Percentiles rank a stretch among this genome's conserved stretches.
Conservation (phyloP, 2,329 filamentous ascomycete species). For the Fragosphaeria purpurea region DNA sequence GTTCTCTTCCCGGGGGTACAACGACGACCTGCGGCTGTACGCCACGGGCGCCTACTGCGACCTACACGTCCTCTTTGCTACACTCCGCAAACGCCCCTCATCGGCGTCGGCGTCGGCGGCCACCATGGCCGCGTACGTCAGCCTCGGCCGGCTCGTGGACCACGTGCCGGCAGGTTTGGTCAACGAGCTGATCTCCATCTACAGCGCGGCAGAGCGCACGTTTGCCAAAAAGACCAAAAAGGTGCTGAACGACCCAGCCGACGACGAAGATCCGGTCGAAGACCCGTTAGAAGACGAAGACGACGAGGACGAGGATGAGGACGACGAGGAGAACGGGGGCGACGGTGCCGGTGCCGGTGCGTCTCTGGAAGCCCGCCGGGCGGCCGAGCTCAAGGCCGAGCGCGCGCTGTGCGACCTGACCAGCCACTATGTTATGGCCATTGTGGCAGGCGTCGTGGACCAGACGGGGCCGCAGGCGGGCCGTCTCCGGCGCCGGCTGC, state of each 20-base stretch:
- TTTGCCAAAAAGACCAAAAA: slow-evolving; percentile 62
- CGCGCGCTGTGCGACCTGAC: slow-evolving; percentile 78
- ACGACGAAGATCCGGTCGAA: slow-evolving; percentile 64
- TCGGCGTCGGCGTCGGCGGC: slow-evolving; percentile 30
- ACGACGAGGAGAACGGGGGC: slow-evolving; percentile 51
- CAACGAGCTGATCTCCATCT: slow-evolving; percentile 61
- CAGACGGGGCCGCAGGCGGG: slow-evolving; percentile 47
- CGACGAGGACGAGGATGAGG: slow-evolving; percentile 52
- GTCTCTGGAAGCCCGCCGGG: slow-evolving; percentile 48
- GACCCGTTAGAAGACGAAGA: slow-evolving; percentile 49
- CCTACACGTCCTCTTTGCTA: slow-evolving; percentile 68
- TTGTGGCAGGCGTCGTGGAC: slow-evolving; percentile 67
- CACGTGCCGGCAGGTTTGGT: slow-evolving; percentile 55
- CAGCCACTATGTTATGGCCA: slow-evolving; percentile 72
- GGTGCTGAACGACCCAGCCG: slow-evolving; percentile 51
- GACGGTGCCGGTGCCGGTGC: slow-evolving; percentile 45
- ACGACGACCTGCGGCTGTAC: slow-evolving; percentile 69
- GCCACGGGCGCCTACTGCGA: slow-evolving; percentile 73
- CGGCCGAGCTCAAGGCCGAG: slow-evolving; percentile 66
- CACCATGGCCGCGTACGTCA: slow-evolving; percentile 37
- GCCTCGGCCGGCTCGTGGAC: slow-evolving; percentile 54
- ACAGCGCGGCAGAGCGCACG: slow-evolving; percentile 64
- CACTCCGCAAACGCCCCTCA: slow-evolving; percentile 49
- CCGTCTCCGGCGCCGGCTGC: slow-evolving; percentile 59
- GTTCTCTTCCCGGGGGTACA: slow-evolving; percentile 55